These are phyloP conservation scores for Cavenderia fasciculata DNA, from an alignment of 78 protist genomes.

Conservation along the genomic window DNA sequence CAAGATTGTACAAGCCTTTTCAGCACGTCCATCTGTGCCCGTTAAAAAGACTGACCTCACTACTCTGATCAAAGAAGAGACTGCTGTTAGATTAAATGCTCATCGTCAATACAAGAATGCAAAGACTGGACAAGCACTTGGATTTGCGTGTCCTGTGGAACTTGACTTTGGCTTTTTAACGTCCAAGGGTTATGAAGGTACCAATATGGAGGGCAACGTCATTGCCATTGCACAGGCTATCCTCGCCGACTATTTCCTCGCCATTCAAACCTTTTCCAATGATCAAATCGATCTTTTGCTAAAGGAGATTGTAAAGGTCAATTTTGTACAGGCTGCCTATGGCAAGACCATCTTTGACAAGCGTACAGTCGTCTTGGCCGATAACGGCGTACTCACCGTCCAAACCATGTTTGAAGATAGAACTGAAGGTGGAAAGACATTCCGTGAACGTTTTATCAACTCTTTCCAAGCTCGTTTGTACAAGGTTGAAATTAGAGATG, in stretches of 20 bases:
- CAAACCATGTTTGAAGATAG: constrained; percentile 38
- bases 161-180: constrained; percentile 24
- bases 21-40: constrained; percentile 56
- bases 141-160: constrained; percentile 18
- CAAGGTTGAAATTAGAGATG: constrained; percentile 51
- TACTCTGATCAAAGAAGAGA: constrained; percentile 29
- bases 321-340: constrained; percentile 7
- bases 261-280: not conserved
- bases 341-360: constrained; percentile 76
- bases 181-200: constrained; percentile 28
- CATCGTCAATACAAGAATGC: not conserved
- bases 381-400: constrained; percentile 15
- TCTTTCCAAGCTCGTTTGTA: constrained; percentile 24
- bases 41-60: constrained; percentile 43
- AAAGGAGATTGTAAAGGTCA: constrained; percentile 13
- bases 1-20: constrained; percentile 56
- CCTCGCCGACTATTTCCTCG: constrained; percentile 7
- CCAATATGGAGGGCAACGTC: constrained; percentile 24
- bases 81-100: constrained; percentile 28
- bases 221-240: not conserved
- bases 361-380: constrained; percentile 8
- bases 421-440: constrained; percentile 56
- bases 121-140: not conserved
- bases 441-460: constrained; percentile 23
- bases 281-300: constrained; percentile 15